Evolutionary conservation across 108 stramenopile species (phyloP), one percentile per base, ranked within the genome.

Genomic region (Schizochytrium sp.): DNA sequence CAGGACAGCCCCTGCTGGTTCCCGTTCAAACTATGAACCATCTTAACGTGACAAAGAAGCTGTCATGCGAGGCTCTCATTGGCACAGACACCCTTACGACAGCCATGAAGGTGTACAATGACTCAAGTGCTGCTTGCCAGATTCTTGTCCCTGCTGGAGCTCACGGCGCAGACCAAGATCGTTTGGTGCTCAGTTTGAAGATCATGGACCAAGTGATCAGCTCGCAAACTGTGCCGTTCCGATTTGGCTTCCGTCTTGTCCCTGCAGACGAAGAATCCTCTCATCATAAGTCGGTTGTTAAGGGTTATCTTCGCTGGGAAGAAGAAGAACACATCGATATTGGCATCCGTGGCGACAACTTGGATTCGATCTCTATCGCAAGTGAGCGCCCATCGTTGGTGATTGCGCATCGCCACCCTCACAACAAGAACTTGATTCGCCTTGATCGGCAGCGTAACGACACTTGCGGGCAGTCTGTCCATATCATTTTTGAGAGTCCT

Each of bases 391-490:
- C 47, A 7, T 55, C 76, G 50, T 53, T 55, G 28, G 17, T 55
- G 45, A 83, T 40, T 13, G 47, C 76, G 12, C 28, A 83, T 2
- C 76, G 15, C 0, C 15, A 55, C 55, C 53, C 76, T 0, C 47
- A 42, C 55, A 53, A 5, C 19, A 38, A 2, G 15, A 42, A 83
- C 47, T 38, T 1, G 0, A 53, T 83, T 5, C 76, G 53, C 53
- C 76, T 83, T 42, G 76, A 83, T 47, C 76, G 53, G n/a, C 47
- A 83, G n/a, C 50, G 47, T 8, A 83, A 83, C 47, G 76, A 55
- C 28, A 83, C 76, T 13, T 83, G 76, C 76, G 76, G 76, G 0
- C 50, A 55, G 47, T 83, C 76, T 55, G 47, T 55, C 50, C 47
- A 55, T 10, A 40, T 83, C 5, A 50, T 55, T 50, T 83, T 83